Conservation (phyloP, 1,139 yeast species). For the Taphrina sp. region DNA sequence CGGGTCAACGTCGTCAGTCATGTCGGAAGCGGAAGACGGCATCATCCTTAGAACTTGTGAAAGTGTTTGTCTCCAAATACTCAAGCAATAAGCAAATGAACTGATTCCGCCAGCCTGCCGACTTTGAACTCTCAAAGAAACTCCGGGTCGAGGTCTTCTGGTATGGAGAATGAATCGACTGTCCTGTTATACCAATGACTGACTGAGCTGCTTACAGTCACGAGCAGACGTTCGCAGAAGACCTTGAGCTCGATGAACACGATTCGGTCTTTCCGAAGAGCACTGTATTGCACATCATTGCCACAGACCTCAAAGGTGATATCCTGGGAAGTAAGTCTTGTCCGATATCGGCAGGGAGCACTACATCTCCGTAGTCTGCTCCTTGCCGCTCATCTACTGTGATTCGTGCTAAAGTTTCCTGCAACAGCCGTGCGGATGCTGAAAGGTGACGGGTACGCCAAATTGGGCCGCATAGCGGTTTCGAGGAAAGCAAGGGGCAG, state of each 20-base stretch:
- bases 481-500: constrained; percentile 17
- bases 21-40: too few relatives aligned
- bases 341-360: background rate
- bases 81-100: too few relatives aligned
- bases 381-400: too few relatives aligned
- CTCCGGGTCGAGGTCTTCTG: constrained; percentile 22
- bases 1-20: too few relatives aligned
- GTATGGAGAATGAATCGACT: too few relatives aligned
- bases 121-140: constrained; percentile 3
- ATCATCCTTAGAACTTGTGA: constrained; percentile 12
- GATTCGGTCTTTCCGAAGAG: constrained; percentile 8
- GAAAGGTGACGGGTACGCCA: constrained; percentile 5
- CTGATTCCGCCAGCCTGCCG: constrained; percentile 3
- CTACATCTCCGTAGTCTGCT: background rate
- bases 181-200: too few relatives aligned
- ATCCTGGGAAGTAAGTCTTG: constrained; percentile 9
- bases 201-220: too few relatives aligned
- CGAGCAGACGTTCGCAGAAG: constrained; percentile 22
- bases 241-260: constrained; percentile 16
- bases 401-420: too few relatives aligned
- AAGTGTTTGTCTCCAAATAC: too few relatives aligned
- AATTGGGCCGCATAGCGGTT: constrained; percentile 25
- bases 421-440: constrained; percentile 11
- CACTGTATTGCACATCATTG: constrained; percentile 22
- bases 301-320: background rate